These are phyloP conservation scores for Colletotrichum aenigma DNA, from an alignment of 2,329 filamentous ascomycete genomes.

Conservation along the genomic window DNA sequence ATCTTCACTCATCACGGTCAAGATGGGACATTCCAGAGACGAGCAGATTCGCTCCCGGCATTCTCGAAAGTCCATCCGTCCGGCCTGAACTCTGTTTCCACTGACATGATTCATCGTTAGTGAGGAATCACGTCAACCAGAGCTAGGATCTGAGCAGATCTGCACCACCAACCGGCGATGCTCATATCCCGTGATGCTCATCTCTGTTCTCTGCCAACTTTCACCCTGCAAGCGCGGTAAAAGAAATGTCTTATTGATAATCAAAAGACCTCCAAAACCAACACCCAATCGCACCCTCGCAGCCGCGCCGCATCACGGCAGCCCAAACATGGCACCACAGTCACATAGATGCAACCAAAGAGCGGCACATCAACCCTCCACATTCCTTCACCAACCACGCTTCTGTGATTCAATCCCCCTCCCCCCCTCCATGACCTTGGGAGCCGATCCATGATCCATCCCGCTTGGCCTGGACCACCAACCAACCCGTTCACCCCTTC, in stretches of 20 bases:
- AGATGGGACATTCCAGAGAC: not conserved
- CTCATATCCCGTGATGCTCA: not conserved
- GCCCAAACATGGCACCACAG: not conserved
- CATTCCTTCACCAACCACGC: not conserved
- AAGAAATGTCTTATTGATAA: not conserved
- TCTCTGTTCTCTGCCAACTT: not conserved
- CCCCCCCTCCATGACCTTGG: not conserved
- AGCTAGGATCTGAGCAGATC: not conserved
- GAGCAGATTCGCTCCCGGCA: not conserved
- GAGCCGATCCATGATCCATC: not conserved
- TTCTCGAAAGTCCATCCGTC: not conserved
- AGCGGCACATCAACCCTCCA: not conserved
- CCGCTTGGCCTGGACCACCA: not conserved
- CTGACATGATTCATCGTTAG: not conserved
- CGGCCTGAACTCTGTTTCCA: not conserved
- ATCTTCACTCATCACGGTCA: not conserved
- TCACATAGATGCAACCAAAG: not conserved
- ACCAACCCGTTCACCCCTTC: not conserved
- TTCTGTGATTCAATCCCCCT: not conserved
- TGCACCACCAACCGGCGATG: not conserved
- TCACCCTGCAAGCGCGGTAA: not conserved
- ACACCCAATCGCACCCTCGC: not conserved
- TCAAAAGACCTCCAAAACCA: not conserved
- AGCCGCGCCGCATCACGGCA: not conserved
- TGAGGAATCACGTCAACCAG: not conserved